Conservation (phyloP, 495 filamentous ascomycete genomes). For the Parathielavia appendiculata region DNA sequence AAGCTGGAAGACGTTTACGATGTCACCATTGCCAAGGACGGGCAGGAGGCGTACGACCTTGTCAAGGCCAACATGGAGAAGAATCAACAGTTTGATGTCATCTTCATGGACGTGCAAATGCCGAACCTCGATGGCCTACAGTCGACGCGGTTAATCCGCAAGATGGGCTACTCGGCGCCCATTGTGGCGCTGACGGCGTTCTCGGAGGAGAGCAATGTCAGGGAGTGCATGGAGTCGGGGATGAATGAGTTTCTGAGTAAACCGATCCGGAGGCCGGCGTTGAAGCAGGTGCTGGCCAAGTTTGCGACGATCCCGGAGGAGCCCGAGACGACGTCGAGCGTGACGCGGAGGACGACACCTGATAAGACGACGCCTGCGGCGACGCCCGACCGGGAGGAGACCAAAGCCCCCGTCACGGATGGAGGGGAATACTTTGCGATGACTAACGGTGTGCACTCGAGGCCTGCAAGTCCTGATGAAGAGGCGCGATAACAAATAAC, state of each 20-base stretch:
- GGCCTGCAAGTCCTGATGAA: background rate
- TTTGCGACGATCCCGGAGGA: slow-evolving; percentile 55
- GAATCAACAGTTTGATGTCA: slow-evolving; percentile 67
- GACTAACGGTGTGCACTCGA: slow-evolving; percentile 10
- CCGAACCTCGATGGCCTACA: slow-evolving; percentile 86
- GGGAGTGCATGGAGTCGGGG: slow-evolving; percentile 71
- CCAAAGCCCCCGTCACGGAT: slow-evolving; percentile 11
- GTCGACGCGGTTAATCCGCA: slow-evolving; percentile 78
- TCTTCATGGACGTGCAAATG: slow-evolving; percentile 97
- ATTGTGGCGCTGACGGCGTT: slow-evolving; percentile 92
- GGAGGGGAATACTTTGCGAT: slow-evolving; percentile 3
- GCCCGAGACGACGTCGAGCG: slow-evolving; percentile 40
- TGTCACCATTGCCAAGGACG: slow-evolving; percentile 76
- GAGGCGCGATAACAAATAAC: background rate
- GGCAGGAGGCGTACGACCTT: slow-evolving; percentile 80
- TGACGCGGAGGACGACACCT: slow-evolving; percentile 30
- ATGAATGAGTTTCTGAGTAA: slow-evolving; percentile 73
- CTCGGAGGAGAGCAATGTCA: slow-evolving; percentile 82
- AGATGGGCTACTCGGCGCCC: slow-evolving; percentile 80
- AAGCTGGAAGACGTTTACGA: slow-evolving; percentile 58
- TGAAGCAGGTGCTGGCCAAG: slow-evolving; percentile 77
- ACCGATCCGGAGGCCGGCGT: slow-evolving; percentile 73
- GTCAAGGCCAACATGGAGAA: slow-evolving; percentile 78
- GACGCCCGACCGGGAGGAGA: slow-evolving; percentile 14
- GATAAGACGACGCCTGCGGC: slow-evolving; percentile 26